These are phyloP conservation scores for Microthlaspi erraticum DNA, from an alignment of 345 rosid species.

Conservation along the genomic window DNA sequence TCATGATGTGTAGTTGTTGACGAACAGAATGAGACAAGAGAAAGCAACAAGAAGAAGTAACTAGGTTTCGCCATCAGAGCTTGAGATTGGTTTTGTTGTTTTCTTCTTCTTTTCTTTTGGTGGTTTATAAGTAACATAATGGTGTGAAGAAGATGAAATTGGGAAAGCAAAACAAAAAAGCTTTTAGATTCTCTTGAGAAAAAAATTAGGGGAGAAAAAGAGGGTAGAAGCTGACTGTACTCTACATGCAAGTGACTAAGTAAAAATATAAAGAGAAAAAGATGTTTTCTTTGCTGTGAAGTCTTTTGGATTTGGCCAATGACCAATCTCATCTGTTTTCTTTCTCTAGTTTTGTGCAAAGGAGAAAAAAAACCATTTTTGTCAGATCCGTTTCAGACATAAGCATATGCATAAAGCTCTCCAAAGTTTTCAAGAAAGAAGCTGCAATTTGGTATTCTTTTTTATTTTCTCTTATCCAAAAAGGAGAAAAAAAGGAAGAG, in stretches of 20 bases:
- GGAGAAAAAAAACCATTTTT: conserved; percentile 31
- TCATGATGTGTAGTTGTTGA: conserved; percentile 55
- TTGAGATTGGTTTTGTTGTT: conserved; percentile 16
- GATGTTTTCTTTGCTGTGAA: conserved; percentile 65
- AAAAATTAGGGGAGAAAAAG: conserved; percentile 37
- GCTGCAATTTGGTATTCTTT: conserved; percentile 33
- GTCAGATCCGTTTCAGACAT: conserved; percentile 47
- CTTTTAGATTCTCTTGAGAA: conserved; percentile 39
- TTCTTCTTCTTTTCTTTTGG: conserved; percentile 28
- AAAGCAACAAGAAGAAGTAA: conserved; percentile 49
- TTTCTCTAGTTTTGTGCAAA: conserved; percentile 19
- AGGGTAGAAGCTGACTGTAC: conserved; percentile 43
- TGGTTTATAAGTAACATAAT: conserved; percentile 41
- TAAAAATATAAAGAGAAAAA: conserved; percentile 40
- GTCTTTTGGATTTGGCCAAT: conserved; percentile 48
- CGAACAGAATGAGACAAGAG: conserved; percentile 48
- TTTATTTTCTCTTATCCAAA: conserved; percentile 36
- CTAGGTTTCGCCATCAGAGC: conserved; percentile 54
- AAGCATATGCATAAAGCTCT: conserved; percentile 45
- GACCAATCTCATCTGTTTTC: conserved; percentile 33
- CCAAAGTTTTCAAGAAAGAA: conserved; percentile 42
- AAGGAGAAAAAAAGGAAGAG: conserved; percentile 39
- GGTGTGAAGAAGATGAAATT: conserved; percentile 17
- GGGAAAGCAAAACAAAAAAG: conserved; percentile 44
- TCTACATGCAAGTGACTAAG: conserved; percentile 47